Evolutionary conservation across 2,329 filamentous ascomycete genomes (phyloP), one percentile per base, ranked within the genome.

Genomic region (Botrytis galanthina): DNA sequence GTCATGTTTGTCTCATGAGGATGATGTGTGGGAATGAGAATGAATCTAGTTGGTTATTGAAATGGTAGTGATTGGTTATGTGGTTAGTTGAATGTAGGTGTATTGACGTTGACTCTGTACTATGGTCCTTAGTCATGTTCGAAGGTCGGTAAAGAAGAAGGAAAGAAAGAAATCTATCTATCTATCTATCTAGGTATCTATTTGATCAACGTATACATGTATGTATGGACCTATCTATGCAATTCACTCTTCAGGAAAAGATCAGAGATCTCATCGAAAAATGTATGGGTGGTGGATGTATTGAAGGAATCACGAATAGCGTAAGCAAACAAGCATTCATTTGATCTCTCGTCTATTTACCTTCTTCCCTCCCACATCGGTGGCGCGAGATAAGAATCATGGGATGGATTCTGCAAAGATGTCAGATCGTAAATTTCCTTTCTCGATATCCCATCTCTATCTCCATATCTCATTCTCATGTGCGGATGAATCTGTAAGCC

Each of bases 321-420:
- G 6, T 61, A 44, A 62, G 37, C 26, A 29, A 42, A 29, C 14
- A 63, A 20, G 26, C 60, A 63, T 63, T 63, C n/a, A 63, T 63
- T 63, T 12, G 9, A 64, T 32, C 8, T 32, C 35, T 57, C 46
- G 64, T 67, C 35, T 29, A 42, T 42, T 57, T 18, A 26, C 20
- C 20, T 44, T 69, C 48, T 26, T 42, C 32, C 10, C 48, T 22
- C 32, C 20, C 22, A 10, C 14, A 20, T 39, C 7, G 4, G 35
- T 68, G 35, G 64, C 48, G 48, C 48, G 20, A 68, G 35, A 68
- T 68, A 57, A 42, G 64, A 68, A n/a, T 54, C 48, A 54, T 48
- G 20, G 46, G 46, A 26, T 51, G 4, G 22, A 54, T n/a, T 48
- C 22, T 35, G 35, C 35, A 37, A 44, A n/a, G 22, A 18, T 57